phyloP scores from a whole-genome alignment of 2,329 filamentous ascomycete species.

The Pseudocercospora vitis region DNA sequence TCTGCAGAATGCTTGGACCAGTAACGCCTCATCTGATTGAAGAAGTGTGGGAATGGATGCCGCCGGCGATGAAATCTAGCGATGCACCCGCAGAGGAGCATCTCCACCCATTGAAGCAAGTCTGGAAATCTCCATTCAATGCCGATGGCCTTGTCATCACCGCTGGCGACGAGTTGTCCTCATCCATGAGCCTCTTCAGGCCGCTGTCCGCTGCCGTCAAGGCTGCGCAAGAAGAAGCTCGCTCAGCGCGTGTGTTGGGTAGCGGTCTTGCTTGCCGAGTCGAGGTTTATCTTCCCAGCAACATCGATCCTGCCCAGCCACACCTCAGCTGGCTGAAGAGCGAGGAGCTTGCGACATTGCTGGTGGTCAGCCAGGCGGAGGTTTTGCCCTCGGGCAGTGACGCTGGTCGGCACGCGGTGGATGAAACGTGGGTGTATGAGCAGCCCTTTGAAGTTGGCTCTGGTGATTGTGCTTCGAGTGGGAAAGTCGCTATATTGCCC shows the following conservation, averaged over 20 bases:
- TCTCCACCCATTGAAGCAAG: conserved; percentile 30
- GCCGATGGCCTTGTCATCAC: neutral
- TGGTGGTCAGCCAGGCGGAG: conserved; percentile 45
- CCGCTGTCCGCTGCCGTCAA: conserved; percentile 68
- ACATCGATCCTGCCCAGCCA: conserved; percentile 8
- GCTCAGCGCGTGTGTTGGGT: conserved; percentile 69
- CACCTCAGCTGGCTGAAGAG: conserved; percentile 22
- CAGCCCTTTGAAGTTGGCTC: conserved; percentile 42
- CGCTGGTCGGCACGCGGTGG: conserved; percentile 19
- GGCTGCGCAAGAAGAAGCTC: conserved; percentile 69
- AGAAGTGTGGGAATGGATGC: conserved; percentile 80
- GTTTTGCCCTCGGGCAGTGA: conserved; percentile 23
- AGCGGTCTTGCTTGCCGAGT: conserved; percentile 79
- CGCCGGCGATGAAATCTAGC: conserved; percentile 41
- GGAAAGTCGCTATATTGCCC: conserved; percentile 39
- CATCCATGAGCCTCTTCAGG: conserved; percentile 44
- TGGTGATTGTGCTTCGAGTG: conserved; percentile 16
- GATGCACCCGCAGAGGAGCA: neutral
- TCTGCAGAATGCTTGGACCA: conserved; percentile 77
- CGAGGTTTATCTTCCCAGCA: conserved; percentile 44
- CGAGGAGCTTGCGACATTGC: conserved; percentile 41
- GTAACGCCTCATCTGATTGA: conserved; percentile 81
- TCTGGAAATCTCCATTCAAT: conserved; percentile 30
- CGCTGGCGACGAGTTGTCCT: conserved; percentile 47
- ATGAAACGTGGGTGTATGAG: conserved; percentile 45